A percentile compares a stretch with the other conserved stretches of the same genome.
Conservation (phyloP, 2,329 filamentous ascomycete genomes). For the Mycosphaerella sp. region DNA sequence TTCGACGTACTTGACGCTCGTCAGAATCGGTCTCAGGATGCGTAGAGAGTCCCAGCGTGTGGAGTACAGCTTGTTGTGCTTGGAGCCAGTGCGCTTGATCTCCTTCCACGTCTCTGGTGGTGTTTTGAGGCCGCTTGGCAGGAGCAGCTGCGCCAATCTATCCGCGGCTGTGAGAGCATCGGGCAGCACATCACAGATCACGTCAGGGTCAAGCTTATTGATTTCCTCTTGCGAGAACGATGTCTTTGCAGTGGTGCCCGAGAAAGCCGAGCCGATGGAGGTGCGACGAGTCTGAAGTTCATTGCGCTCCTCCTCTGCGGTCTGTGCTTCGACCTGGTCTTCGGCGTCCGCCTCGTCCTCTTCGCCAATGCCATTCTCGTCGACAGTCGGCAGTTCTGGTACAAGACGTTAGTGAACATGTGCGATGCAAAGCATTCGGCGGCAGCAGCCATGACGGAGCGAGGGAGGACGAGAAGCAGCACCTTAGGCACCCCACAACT, state of each 20-base stretch:
- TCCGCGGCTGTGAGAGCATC: constrained; percentile 32
- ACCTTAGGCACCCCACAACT: background rate
- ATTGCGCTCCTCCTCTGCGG: constrained; percentile 20
- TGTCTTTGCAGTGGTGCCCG: constrained; percentile 43
- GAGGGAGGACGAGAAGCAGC: background rate
- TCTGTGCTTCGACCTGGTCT: constrained; percentile 9
- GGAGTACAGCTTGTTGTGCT: constrained; percentile 35
- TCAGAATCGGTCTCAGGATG: constrained; percentile 35
- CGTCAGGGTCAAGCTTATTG: constrained; percentile 37
- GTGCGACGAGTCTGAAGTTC: constrained; percentile 17
- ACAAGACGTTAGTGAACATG: background rate
- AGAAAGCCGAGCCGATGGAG: constrained; percentile 36
- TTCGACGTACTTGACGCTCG: constrained; percentile 39
- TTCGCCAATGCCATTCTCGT: constrained; percentile 10
- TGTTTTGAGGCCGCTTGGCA: constrained; percentile 24
- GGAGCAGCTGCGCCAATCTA: constrained; percentile 26
- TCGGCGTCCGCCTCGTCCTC: constrained; percentile 5
- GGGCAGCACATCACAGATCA: constrained; percentile 38
- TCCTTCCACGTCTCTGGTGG: constrained; percentile 27
- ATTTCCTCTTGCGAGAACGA: constrained; percentile 42
- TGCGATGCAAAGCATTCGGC: background rate
- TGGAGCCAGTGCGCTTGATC: constrained; percentile 34
- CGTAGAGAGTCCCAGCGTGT: constrained; percentile 33
- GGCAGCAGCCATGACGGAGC: background rate
- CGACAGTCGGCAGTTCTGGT: constrained; percentile 10